phyloP scores from a whole-genome alignment of 176 grass and related monocot genomes.

The Otatea glauca region DNA sequence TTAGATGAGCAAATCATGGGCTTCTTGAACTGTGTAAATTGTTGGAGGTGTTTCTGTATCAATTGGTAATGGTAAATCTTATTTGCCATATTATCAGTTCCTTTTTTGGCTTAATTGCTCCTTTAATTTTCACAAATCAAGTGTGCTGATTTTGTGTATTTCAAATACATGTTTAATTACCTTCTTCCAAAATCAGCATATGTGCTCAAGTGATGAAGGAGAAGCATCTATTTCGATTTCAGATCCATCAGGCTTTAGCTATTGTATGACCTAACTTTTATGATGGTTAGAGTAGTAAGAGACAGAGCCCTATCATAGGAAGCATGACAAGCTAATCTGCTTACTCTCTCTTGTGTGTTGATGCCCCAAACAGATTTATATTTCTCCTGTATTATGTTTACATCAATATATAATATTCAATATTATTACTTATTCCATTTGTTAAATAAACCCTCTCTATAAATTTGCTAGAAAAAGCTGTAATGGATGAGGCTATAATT shows the following conservation, averaged over 20 bases:
- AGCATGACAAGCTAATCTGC: background rate
- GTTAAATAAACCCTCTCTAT: background rate
- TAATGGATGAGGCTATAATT: background rate
- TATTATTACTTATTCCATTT: conserved; percentile 2
- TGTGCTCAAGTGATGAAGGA: conserved; percentile 35
- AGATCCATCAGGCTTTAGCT: background rate
- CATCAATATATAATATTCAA: background rate
- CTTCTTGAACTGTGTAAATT: conserved; percentile 43
- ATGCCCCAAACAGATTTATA: conserved; percentile 1
- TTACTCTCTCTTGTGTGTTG: background rate
- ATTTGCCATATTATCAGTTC: conserved; percentile 22
- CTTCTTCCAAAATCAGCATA: background rate
- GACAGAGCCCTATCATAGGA: background rate
- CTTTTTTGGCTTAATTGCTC: conserved; percentile 12
- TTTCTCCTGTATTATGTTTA: conserved; percentile 7
- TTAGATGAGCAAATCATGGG: conserved; percentile 35
- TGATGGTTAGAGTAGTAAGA: background rate
- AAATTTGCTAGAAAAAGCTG: background rate
- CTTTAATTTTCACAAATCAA: background rate
- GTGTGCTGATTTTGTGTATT: background rate
- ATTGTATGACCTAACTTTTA: conserved; percentile 22
- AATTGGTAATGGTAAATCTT: conserved; percentile 33
- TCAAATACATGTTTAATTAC: conserved; percentile 8
- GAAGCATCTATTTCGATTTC: background rate
- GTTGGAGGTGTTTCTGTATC: conserved; percentile 43